These are phyloP conservation scores for Salix purpurea DNA, from an alignment of 345 rosid species.

Conservation along the genomic window DNA sequence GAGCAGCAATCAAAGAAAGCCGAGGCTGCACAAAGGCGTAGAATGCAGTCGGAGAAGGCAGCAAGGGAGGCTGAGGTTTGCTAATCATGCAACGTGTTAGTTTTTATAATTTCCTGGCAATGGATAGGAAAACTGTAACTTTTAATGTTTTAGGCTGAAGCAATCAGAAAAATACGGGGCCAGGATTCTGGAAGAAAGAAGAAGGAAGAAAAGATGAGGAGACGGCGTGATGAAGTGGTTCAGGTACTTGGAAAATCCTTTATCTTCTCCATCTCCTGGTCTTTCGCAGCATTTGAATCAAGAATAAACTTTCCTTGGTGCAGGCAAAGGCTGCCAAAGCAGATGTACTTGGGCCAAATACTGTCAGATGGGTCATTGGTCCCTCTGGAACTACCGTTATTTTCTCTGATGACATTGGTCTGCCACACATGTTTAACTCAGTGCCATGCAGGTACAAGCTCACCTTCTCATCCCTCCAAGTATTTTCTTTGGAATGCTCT, in stretches of 20 bases:
- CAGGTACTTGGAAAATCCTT: slow-evolving; percentile 11
- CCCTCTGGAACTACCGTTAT: slow-evolving; percentile 25
- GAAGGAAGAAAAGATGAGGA: slow-evolving; percentile 26
- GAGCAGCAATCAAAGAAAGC: slow-evolving; percentile 24
- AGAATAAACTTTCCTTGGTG: not conserved
- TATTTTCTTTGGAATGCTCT: not conserved
- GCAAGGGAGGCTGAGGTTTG: slow-evolving; percentile 33
- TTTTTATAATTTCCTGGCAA: not conserved
- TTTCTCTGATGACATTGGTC: slow-evolving; percentile 25
- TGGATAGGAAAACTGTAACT: not conserved
- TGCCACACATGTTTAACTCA: slow-evolving; percentile 29
- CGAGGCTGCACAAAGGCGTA: slow-evolving; percentile 29
- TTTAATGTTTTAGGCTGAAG: slow-evolving; percentile 22
- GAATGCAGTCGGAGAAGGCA: slow-evolving; percentile 23
- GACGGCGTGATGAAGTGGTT: slow-evolving; percentile 14
- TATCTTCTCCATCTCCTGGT: not conserved
- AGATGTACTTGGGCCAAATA: slow-evolving; percentile 7
- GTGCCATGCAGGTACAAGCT: slow-evolving; percentile 42
- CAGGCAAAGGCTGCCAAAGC: slow-evolving; percentile 14
- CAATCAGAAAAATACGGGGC: slow-evolving; percentile 28
- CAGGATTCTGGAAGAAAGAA: slow-evolving; percentile 29
- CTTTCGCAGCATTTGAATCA: not conserved
- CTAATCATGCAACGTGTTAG: not conserved
- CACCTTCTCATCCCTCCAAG: not conserved
- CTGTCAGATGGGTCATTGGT: slow-evolving; percentile 19